A percentile compares a stretch with the other conserved stretches of the same genome.
These are phyloP conservation scores for Neurospora crassa DNA, from an alignment of 2,329 filamentous ascomycete species.

Conservation along the genomic window DNA sequence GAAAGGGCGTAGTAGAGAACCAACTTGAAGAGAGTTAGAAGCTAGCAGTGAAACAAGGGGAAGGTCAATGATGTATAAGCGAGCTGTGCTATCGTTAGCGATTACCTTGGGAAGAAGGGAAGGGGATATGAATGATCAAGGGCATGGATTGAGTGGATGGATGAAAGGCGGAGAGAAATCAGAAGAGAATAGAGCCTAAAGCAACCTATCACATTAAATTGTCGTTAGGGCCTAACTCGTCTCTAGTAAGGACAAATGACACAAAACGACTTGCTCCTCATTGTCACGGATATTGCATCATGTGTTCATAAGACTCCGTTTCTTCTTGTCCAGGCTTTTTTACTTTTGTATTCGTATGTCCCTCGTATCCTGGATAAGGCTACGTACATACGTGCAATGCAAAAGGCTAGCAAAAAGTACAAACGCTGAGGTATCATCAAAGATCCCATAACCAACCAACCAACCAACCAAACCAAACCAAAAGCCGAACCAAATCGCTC, in stretches of 20 bases:
- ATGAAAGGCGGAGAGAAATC: neutral
- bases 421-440: neutral
- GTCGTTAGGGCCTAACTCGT: too few relatives aligned
- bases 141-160: too few relatives aligned
- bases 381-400: neutral
- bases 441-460: neutral
- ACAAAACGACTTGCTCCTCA: too few relatives aligned
- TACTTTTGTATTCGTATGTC: neutral
- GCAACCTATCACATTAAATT: neutral
- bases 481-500: neutral
- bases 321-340: neutral
- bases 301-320: too few relatives aligned
- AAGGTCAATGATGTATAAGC: neutral
- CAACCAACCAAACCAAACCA: neutral
- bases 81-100: neutral
- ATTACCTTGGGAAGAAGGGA: neutral
- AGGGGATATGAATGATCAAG: neutral
- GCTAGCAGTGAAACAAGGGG: neutral
- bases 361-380: neutral
- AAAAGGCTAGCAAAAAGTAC: neutral
- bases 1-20: conserved; percentile 70
- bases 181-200: conserved; percentile 1
- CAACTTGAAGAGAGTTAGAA: neutral
- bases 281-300: too few relatives aligned
- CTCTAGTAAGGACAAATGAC: too few relatives aligned